Percentiles rank a stretch among this genome's conserved stretches.
phyloP scores from a whole-genome alignment of 2,329 filamentous ascomycete genomes.

The Colletotrichum chrysophilum region DNA sequence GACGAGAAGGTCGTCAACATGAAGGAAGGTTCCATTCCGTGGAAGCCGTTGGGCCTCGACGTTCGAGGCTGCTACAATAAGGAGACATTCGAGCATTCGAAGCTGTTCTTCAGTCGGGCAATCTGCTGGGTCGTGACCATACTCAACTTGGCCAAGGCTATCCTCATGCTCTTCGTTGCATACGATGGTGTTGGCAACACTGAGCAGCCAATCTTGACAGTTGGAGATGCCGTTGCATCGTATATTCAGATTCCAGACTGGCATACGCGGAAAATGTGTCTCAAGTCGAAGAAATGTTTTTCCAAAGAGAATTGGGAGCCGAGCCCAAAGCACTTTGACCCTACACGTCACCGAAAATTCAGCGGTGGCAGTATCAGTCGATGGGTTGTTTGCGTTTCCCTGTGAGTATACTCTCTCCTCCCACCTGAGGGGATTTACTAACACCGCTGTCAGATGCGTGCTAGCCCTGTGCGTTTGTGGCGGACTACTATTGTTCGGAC shows the following conservation, averaged over 20 bases:
- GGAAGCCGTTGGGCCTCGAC: background rate
- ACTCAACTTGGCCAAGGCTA: background rate
- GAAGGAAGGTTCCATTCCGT: background rate
- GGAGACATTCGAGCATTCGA: background rate
- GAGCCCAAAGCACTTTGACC: accelerated
- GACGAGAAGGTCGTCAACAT: accelerated
- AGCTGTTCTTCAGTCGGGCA: background rate
- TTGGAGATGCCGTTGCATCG: background rate
- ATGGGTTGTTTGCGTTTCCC: background rate
- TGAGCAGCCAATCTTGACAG: background rate
- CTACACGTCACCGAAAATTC: background rate
- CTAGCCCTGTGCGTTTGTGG: background rate
- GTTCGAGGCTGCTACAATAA: background rate
- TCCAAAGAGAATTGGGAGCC: background rate
- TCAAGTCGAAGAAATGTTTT: background rate
- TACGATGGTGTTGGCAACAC: background rate
- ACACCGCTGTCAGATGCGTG: background rate
- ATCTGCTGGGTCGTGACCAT: background rate
- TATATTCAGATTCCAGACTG: background rate
- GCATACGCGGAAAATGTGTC: background rate
- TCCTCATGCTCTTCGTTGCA: background rate
- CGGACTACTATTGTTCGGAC: accelerated
- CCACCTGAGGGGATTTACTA: background rate
- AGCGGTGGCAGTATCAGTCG: accelerated
- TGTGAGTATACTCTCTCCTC: background rate